These are phyloP conservation scores for Pleoardoris graminearum DNA, from an alignment of 2,329 filamentous ascomycete genomes.

Conservation along the genomic window DNA sequence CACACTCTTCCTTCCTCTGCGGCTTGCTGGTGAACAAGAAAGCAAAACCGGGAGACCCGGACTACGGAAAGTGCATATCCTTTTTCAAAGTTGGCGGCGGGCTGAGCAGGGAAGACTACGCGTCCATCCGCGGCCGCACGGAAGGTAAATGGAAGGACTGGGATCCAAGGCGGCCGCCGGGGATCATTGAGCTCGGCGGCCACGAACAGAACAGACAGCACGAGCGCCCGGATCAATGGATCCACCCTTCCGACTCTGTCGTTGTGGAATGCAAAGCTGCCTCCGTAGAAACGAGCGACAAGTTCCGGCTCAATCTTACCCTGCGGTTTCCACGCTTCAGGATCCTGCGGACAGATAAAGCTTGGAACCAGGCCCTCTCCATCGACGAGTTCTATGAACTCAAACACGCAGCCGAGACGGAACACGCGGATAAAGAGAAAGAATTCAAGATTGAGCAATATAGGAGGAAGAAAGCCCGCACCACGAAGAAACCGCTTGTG, in stretches of 20 bases:
- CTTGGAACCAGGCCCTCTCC: conserved; percentile 79
- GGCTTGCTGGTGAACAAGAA: conserved; percentile 76
- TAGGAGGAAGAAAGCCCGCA: conserved; percentile 65
- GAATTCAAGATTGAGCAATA: conserved; percentile 71
- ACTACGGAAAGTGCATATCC: conserved; percentile 80
- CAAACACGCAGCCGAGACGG: conserved; percentile 69
- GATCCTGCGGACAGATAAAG: conserved; percentile 75
- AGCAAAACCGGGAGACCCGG: conserved; percentile 58
- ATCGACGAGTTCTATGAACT: conserved; percentile 76
- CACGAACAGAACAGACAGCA: conserved; percentile 65
- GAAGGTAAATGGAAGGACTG: conserved; percentile 91
- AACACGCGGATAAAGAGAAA: conserved; percentile 67
- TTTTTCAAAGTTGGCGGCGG: conserved; percentile 99
- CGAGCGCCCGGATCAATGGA: conserved; percentile 90
- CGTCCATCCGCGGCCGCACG: conserved; percentile 77
- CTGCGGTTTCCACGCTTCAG: conserved; percentile 92
- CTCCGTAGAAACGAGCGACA: conserved; percentile 71
- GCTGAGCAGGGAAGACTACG: conserved; percentile 82
- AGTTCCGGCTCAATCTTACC: conserved; percentile 76
- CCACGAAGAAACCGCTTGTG: conserved; percentile 67
- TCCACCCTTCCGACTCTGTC: conserved; percentile 82
- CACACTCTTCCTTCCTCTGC: conserved; percentile 84
- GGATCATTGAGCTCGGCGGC: conserved; percentile 79
- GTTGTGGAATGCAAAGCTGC: conserved; percentile 90
- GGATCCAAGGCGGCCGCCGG: conserved; percentile 76